A percentile compares a stretch with the other conserved stretches of the same genome.
Conservation (phyloP, 306 rosid species). For the Cotoneaster glaucophyllus region DNA sequence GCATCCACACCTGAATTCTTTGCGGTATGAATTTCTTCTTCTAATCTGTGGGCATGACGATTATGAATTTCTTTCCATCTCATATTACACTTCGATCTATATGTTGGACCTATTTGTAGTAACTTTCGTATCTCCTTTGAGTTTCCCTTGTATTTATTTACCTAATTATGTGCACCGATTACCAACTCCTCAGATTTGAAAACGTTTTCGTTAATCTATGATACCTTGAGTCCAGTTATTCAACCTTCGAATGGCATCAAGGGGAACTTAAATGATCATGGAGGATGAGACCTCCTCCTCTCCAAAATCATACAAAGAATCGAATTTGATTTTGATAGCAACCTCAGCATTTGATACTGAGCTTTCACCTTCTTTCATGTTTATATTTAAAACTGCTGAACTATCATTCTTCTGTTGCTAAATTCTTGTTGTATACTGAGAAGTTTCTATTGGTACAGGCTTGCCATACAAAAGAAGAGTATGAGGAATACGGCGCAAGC, state of each 20-base stretch:
- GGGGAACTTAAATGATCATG: neutral
- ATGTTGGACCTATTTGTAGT: neutral
- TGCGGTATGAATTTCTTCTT: slow-evolving; percentile 44
- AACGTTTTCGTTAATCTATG: neutral
- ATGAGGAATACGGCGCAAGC: slow-evolving; percentile 94
- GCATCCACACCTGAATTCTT: slow-evolving; percentile 98
- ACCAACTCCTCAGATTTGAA: neutral
- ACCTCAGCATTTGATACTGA: neutral
- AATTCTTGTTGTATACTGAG: slow-evolving; percentile 1
- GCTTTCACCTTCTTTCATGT: neutral
- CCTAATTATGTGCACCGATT: neutral
- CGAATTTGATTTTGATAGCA: neutral
- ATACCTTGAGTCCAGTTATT: neutral
- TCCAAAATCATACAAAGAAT: too few relatives aligned
- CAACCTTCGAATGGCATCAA: neutral
- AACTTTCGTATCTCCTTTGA: neutral
- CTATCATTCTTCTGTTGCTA: neutral
- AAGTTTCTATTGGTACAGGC: slow-evolving; percentile 56
- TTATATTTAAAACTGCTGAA: neutral
- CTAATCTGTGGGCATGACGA: neutral
- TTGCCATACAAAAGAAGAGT: slow-evolving; percentile 97
- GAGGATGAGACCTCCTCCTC: neutral
- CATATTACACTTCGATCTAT: neutral
- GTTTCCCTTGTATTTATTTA: too few relatives aligned
- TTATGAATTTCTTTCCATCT: neutral